These are phyloP conservation scores for Caloboletus firmus DNA, from an alignment of 1,284 basidiomycete genomes.

Conservation along the genomic window DNA sequence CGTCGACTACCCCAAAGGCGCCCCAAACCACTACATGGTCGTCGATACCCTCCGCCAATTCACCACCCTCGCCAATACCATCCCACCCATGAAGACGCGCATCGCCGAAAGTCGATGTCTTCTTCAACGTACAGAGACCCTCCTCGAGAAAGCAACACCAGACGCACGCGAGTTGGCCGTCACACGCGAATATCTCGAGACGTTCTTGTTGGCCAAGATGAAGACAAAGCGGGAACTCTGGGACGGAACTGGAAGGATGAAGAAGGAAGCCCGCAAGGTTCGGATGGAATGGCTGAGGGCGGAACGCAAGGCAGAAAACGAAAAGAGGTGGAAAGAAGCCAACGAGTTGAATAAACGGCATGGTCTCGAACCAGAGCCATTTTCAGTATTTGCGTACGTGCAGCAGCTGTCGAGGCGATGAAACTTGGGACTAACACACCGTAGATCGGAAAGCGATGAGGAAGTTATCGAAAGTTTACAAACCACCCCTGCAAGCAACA, in stretches of 20 bases:
- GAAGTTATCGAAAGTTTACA: constrained; percentile 27
- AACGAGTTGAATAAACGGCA: constrained; percentile 15
- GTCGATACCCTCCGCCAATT: constrained; percentile 31
- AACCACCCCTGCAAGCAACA: constrained; percentile 27
- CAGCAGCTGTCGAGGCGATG: neutral
- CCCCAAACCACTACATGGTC: constrained; percentile 26
- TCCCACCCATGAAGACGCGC: constrained; percentile 23
- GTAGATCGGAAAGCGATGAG: constrained; percentile 28
- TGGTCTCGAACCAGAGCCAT: constrained; percentile 17
- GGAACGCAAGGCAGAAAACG: constrained; percentile 22
- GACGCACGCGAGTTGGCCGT: constrained; percentile 24
- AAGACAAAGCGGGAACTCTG: constrained; percentile 31
- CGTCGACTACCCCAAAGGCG: constrained; percentile 14
- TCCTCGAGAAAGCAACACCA: constrained; percentile 19
- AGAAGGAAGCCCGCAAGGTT: constrained; percentile 33
- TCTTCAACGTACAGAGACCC: constrained; percentile 16
- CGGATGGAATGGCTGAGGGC: constrained; percentile 38
- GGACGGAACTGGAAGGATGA: constrained; percentile 36
- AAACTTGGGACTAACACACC: neutral
- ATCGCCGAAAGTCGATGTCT: constrained; percentile 24
- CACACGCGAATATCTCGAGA: constrained; percentile 31
- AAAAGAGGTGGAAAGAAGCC: constrained; percentile 23
- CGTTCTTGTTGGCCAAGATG: constrained; percentile 27
- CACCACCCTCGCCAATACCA: constrained; percentile 23
- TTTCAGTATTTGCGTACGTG: constrained; percentile 27